Evolutionary conservation across 768 basidiomycete species (phyloP).

Genomic region (Rhodotorula paludigena): DNA sequence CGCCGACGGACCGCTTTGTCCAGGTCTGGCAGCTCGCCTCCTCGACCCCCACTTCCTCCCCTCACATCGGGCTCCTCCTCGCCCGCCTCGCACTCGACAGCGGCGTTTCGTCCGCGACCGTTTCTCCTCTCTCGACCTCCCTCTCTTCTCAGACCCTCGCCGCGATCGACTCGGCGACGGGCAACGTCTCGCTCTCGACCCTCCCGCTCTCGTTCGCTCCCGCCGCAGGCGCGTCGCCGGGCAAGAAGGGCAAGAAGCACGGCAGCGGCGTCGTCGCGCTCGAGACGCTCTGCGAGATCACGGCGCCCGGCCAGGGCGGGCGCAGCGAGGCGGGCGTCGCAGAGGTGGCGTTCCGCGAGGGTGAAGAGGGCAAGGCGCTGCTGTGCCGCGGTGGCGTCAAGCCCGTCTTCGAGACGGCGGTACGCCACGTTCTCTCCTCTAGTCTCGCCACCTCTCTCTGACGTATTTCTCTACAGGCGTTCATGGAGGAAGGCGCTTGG

Average conservation of each 20-base stretch:
- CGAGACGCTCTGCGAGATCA: constrained; percentile 24
- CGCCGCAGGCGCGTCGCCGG: neutral
- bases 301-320: constrained; percentile 3
- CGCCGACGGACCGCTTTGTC: constrained; percentile 36
- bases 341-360: constrained; percentile 11
- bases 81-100: constrained; percentile 37
- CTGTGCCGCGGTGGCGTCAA: constrained; percentile 33
- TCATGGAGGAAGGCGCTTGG: constrained; percentile 26
- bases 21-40: constrained; percentile 29
- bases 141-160: constrained; percentile 18
- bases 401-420: constrained; percentile 34
- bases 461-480: constrained; percentile 1
- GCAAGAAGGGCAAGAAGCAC: constrained; percentile 28
- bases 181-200: constrained; percentile 23
- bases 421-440: constrained; percentile 8
- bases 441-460: too few species aligned
- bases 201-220: constrained; percentile 19
- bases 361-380: constrained; percentile 12
- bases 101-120: constrained; percentile 26
- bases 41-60: constrained; percentile 5
- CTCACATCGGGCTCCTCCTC: constrained; percentile 27
- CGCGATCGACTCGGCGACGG: constrained; percentile 33
- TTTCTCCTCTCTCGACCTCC: constrained; percentile 10
- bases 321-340: constrained; percentile 20
- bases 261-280: constrained; percentile 23